Base-by-base conservation (phyloP, 2,329 filamentous ascomycete genomes). In the Botrytis porri region DNA sequence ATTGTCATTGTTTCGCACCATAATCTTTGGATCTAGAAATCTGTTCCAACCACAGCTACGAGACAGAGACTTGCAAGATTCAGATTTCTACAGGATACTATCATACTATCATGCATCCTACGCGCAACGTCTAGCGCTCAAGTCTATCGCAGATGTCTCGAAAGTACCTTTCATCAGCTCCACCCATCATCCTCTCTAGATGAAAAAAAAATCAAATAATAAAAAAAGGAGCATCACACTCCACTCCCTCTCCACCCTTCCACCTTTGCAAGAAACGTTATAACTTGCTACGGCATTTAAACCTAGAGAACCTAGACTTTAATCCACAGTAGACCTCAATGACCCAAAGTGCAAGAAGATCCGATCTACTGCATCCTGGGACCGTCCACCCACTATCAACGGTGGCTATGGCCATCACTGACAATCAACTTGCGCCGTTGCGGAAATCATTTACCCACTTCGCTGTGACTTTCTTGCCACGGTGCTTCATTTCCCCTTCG, bases 381-480 rank as follows among this genome's bases (percentile, higher is more conserved):
- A 54, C 48, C 37, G 20, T 67, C 48, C 64, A 5, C 25, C 64
- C 64, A 67, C 25, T 67, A 54, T 39, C 64, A 54, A 22, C 35
- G 48, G 64, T 57, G 25, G 64, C 45, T 39, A 57, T 67, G 64
- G 64, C n/a, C 64, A 57, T 54, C 64, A 57, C n/a, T 57, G 51
- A 7, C 6, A 67, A 67, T 67, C 35, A 39, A 22, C 16, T 39
- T 41, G 22, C 64, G 25, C 35, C 45, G 48, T 54, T 67, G 18
- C 35, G 64, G 48, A 57, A 67, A 57, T 41, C 64, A 39, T 48
- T 41, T 41, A 29, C 20, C 64, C 35, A 41, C 48, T 67, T 67
- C 64, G 25, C 12, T 57, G 10, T 39, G 14, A 25, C 20, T 37
- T 29, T 41, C 16, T 37, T n/a, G 18, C 64, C 16, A 39, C 25